Conservation (phyloP, 2,329 filamentous ascomycete species). For the Blumeriella jaapii region DNA sequence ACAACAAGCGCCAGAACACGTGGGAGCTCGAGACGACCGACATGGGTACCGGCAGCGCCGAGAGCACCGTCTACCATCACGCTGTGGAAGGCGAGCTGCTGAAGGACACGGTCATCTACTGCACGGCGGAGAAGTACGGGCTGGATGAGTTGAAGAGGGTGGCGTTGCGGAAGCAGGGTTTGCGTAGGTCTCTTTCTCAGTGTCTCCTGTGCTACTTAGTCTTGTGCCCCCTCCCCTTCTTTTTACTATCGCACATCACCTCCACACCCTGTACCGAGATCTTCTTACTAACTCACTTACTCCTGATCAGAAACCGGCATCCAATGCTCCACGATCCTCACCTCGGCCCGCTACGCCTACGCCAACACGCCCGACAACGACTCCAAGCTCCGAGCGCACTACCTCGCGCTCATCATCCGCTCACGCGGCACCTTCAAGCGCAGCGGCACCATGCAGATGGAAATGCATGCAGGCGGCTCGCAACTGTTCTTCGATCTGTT, state of each 20-base stretch:
- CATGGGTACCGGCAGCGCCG: constrained; percentile 46
- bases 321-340: constrained; percentile 77
- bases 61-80: constrained; percentile 59
- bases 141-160: constrained; percentile 77
- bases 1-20: constrained; percentile 68
- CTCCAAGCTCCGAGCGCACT: constrained; percentile 84
- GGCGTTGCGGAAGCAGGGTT: constrained; percentile 76
- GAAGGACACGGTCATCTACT: constrained; percentile 87
- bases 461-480: constrained; percentile 79
- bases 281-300: constrained; percentile 1
- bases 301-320: constrained; percentile 67
- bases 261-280: neutral
- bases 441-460: constrained; percentile 88
- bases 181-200: constrained; percentile 55
- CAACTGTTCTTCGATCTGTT: constrained; percentile 88
- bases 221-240: no score
- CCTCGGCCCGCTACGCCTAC: constrained; percentile 83
- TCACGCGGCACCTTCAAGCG: constrained; percentile 81
- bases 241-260: no score
- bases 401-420: constrained; percentile 83
- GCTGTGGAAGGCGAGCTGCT: constrained; percentile 56
- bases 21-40: constrained; percentile 67
- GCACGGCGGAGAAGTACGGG: constrained; percentile 73
- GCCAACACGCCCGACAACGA: constrained; percentile 79
- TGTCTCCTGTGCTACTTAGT: no score